Evolutionary conservation across 2,329 filamentous ascomycete species (phyloP).

Genomic region (Ophioceras dolichostomum): DNA sequence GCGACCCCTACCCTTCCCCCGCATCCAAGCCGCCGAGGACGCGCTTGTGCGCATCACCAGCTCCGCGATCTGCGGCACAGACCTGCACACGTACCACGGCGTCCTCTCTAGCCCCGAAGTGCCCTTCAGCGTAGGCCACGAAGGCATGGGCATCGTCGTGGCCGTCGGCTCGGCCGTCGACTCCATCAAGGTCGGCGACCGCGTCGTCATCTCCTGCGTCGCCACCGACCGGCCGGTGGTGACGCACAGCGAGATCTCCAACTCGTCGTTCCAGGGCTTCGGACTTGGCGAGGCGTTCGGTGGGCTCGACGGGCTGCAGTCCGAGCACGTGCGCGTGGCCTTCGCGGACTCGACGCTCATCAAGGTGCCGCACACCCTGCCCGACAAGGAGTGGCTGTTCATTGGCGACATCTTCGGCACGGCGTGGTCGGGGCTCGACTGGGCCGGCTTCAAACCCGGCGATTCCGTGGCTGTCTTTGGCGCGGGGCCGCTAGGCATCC

Average conservation of each 20-base stretch:
- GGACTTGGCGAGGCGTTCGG: conserved; percentile 1
- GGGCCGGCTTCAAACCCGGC: conserved; percentile 23
- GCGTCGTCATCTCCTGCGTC: conserved; percentile 21
- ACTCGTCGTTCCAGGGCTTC: background rate
- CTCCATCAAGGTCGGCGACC: conserved; percentile 21
- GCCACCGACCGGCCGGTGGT: background rate
- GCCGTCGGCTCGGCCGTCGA: conserved; percentile 21
- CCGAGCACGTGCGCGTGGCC: conserved; percentile 10
- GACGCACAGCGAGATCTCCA: background rate
- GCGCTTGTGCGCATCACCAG: conserved; percentile 21
- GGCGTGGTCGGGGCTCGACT: conserved; percentile 22
- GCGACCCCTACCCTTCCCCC: conserved; percentile 6
- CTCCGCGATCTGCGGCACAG: conserved; percentile 21
- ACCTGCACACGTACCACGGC: conserved; percentile 21
- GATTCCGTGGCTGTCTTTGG: conserved; percentile 14
- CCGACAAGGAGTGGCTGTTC: conserved; percentile 13
- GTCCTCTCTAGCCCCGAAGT: conserved; percentile 7
- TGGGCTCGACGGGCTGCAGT: background rate
- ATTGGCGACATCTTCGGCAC: conserved; percentile 24
- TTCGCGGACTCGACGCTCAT: conserved; percentile 10
- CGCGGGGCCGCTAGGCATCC: conserved; percentile 12
- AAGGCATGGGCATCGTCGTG: conserved; percentile 26
- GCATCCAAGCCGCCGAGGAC: conserved; percentile 13
- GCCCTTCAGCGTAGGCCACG: conserved; percentile 21
- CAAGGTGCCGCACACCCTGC: conserved; percentile 6